Evolutionary conservation across 768 basidiomycete species (phyloP), one percentile per base, ranked within the genome.

Genomic region (Tricholoma sp.): DNA sequence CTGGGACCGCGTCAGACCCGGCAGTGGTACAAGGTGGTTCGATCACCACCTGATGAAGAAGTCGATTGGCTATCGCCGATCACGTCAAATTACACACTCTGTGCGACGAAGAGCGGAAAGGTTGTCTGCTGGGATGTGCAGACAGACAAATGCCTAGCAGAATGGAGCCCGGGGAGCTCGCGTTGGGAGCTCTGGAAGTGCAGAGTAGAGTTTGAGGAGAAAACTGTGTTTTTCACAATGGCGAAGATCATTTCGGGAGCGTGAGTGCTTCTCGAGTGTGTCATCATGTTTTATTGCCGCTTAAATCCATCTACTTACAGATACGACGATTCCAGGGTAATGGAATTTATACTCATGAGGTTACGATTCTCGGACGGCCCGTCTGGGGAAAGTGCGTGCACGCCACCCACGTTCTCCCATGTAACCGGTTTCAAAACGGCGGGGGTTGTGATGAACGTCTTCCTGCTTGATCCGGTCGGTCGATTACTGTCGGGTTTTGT

Each of bases 141-240:
- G 52, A 75, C 76, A 3, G 83, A 88, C 51, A 65, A 68, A 14
- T 83, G 81, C 58, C 74, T 88, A 3, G 85, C 84, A 0, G 83
- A 88, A 57, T 89, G 88, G 87, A 81, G 83, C 52, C 86, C 85
- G 1, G 77, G 76, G 1, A 74, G 76, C 19, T 50, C 47, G 47
- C 64, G 75, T 16, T 89, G 87, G 86, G 85, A 88, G 63, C 64
- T 89, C 5, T 89, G 87, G 88, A 89, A 89, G 63, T 89, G 88
- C 61, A 72, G 87, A 8, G 86, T 89, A 16, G 88, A 88, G 64
- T 89, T 88, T 64, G 86, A 88, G 39, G 79, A 83, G 60, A 73
- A 83, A 57, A 81, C 83, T 0, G 86, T 88, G 34, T 89, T 81
- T 68, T 88, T 89, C 63, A 86, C 83, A 0, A 89, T 89, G 86